Conservation (phyloP, 2,329 filamentous ascomycete genomes). For the Cordyceps fumosorosea region DNA sequence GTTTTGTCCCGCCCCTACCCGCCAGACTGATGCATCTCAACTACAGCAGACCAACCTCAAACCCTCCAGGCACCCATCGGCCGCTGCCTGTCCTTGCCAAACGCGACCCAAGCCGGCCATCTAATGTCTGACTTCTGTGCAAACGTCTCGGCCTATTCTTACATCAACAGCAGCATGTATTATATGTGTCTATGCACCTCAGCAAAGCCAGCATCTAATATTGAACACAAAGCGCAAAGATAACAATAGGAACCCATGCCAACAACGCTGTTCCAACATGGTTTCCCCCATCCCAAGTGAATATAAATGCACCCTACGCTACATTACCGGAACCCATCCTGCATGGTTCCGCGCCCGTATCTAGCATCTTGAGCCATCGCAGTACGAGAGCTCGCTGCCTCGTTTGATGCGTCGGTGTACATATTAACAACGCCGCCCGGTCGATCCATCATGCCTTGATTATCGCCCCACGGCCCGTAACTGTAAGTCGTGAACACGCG, state of each 20-base stretch:
- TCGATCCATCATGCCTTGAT: neutral
- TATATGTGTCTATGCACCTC: neutral
- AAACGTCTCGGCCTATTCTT: neutral
- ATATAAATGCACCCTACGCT: neutral
- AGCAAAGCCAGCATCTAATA: neutral
- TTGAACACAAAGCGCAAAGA: neutral
- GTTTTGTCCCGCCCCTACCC: too few species aligned
- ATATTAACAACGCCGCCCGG: neutral
- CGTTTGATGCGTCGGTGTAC: neutral
- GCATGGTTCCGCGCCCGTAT: constrained; percentile 5
- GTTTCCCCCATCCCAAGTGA: neutral
- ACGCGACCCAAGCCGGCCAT: neutral
- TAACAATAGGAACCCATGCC: neutral
- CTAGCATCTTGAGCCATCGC: neutral
- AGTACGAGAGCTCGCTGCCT: neutral
- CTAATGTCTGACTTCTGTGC: neutral
- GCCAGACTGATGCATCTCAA: neutral
- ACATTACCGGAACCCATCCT: constrained; percentile 2
- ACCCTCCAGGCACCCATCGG: neutral
- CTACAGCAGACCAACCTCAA: neutral
- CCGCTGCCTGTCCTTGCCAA: neutral
- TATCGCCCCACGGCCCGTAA: constrained; percentile 3
- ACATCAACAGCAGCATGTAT: neutral
- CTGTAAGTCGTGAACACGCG: neutral
- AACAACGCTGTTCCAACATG: neutral